Evolutionary conservation across 345 rosid species (phyloP).

Genomic region (Kernera saxatilis): DNA sequence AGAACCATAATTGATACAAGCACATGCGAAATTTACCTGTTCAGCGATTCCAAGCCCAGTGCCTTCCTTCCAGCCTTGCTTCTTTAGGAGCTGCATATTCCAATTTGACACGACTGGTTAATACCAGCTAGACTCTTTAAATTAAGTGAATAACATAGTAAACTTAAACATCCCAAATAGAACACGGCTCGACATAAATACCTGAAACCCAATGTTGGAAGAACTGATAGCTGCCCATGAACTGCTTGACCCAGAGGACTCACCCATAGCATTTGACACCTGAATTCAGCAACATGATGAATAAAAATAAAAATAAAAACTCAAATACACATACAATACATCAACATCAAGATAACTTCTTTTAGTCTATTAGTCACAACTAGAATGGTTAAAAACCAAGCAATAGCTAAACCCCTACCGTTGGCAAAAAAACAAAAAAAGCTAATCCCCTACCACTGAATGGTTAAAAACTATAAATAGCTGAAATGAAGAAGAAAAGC

Average conservation of each 20-base stretch:
- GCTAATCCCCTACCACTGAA: not conserved
- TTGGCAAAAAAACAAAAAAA: too few species aligned
- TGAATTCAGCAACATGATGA: not conserved
- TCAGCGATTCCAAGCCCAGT: constrained; percentile 74
- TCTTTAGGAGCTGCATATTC: constrained; percentile 63
- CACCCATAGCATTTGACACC: constrained; percentile 19
- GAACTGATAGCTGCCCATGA: constrained; percentile 49
- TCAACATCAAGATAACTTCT: not conserved
- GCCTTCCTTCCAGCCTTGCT: constrained; percentile 98
- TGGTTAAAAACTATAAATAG: not conserved
- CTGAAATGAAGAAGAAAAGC: not conserved
- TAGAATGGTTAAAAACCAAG: not conserved
- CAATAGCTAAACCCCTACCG: not conserved
- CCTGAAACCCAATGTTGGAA: constrained; percentile 77
- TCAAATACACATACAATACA: not conserved
- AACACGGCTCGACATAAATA: not conserved
- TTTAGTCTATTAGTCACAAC: not conserved
- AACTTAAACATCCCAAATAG: not conserved
- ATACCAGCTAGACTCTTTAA: not conserved
- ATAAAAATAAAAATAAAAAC: not conserved
- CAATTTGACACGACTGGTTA: not conserved
- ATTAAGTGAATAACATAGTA: not conserved
- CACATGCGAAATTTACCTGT: constrained; percentile 43
- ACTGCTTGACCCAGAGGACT: constrained; percentile 29
- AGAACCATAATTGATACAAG: not conserved